Percentiles rank a stretch among this genome's conserved stretches.
These are phyloP conservation scores for Aspergillus glaucus DNA, from an alignment of 2,329 filamentous ascomycete genomes.

Conservation along the genomic window DNA sequence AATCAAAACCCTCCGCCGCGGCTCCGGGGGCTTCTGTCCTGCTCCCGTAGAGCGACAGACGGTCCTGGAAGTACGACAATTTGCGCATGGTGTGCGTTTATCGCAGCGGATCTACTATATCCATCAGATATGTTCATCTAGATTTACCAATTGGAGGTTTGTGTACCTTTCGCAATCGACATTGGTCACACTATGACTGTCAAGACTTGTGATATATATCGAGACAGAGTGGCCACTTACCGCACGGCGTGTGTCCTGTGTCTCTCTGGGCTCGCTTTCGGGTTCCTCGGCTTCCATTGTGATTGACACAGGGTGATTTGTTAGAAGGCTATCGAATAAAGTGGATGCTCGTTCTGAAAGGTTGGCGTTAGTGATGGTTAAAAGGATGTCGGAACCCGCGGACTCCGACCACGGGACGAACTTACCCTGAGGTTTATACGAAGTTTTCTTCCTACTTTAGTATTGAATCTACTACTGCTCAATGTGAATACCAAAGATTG, in stretches of 20 bases:
- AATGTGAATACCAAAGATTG: not conserved
- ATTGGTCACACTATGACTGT: slow-evolving; percentile 28
- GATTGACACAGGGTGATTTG: not conserved
- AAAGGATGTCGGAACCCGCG: slow-evolving; percentile 11
- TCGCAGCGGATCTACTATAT: slow-evolving; percentile 35
- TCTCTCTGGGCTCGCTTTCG: slow-evolving; percentile 20
- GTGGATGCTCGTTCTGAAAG: not conserved
- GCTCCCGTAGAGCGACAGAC: slow-evolving; percentile 33
- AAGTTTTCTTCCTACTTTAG: not conserved
- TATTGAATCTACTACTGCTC: not conserved
- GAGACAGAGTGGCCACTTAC: slow-evolving; percentile 17
- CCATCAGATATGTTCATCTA: too few species aligned
- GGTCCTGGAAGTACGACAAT: slow-evolving; percentile 33
- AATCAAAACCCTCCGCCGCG: slow-evolving; percentile 35
- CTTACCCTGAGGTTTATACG: not conserved
- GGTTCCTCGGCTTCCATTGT: slow-evolving; percentile 27
- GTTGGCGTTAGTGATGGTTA: not conserved
- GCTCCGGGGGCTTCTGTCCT: slow-evolving; percentile 29
- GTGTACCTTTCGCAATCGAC: slow-evolving; percentile 27
- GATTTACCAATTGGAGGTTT: not conserved
- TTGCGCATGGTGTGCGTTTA: slow-evolving; percentile 37
- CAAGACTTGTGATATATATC: slow-evolving; percentile 1
- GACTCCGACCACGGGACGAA: slow-evolving; percentile 6
- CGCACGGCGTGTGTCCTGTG: slow-evolving; percentile 19
- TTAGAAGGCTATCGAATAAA: not conserved